Base-by-base conservation (phyloP, 225 moss, liverwort and hornwort species). In the Anthoceros angustus region DNA sequence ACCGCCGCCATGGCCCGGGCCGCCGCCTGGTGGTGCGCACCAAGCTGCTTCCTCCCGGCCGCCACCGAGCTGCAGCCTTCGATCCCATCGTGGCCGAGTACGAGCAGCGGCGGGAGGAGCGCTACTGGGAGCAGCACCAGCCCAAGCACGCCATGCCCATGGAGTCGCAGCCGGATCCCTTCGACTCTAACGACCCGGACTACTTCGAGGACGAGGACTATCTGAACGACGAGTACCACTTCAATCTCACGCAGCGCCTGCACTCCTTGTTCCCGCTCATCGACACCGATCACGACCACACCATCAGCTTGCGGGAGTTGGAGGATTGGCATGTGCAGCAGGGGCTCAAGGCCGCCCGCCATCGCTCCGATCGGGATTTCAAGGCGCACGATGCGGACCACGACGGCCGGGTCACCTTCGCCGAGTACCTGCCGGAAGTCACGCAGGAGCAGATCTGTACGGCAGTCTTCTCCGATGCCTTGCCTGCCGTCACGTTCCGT, bases 221-320 rank as follows among this genome's bases (percentile, higher is more conserved):
- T 63, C 69, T 89, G 63, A 79, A 85, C 67, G 76, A 84, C 63
- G 80, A 78, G 61, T 76, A 81, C 49, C 78, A 81, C 40, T 89
- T 86, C 43, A 89, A 89, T 66, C 84, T 89, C 62, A 82, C 84
- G 43, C 75, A 77, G 63, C 82, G 89, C 32, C 75, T 89, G 32
- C 79, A 75, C 32, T 18, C 78, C 9, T 70, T 89, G 40, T 86
- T 89, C 66, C 89, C 89, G 43, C 74, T 79, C 9, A 80, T 89
- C 61, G 89, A 89, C 73, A 45, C 69, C 41, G 69, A 86, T 55
- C 84, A 84, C 8, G 72, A 68, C 14, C 86, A 86, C 49, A 76
- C 83, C 41, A 78, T 89, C 21, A 84, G 79, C 67, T 70, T 86
- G 70, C 18, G 65, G 39, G 86, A 89, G 83, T 75, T 89, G 50